Percentiles rank a stretch among this genome's conserved stretches.
Conservation (phyloP, 768 basidiomycete species). For the Russula earlei region DNA sequence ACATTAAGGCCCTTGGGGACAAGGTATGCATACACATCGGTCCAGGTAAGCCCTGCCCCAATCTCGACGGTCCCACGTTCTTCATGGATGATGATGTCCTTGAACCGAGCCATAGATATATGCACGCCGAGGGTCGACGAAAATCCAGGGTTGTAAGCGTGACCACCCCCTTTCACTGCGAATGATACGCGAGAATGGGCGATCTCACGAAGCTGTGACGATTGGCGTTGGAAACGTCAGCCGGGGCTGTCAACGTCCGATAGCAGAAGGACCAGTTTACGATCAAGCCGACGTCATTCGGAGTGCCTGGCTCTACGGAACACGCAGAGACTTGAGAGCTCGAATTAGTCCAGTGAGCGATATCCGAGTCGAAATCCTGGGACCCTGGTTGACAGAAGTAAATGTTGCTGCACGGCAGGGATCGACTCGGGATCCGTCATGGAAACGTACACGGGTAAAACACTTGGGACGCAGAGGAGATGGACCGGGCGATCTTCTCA, state of each 20-base stretch:
- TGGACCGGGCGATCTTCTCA: neutral
- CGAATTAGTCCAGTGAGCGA: conserved; percentile 14
- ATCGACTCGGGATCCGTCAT: too few relatives aligned
- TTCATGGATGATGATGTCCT: conserved; percentile 1
- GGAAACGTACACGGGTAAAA: neutral
- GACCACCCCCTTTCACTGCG: conserved; percentile 22
- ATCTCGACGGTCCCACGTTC: conserved; percentile 7
- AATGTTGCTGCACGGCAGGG: too few relatives aligned
- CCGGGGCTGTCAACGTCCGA: too few relatives aligned
- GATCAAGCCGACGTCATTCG: conserved; percentile 11
- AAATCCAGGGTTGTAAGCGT: conserved; percentile 19
- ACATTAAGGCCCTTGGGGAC: conserved; percentile 17
- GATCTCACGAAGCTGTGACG: neutral
- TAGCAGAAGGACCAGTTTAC: neutral
- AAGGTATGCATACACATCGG: conserved; percentile 19
- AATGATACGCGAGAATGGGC: neutral
- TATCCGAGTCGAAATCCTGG: neutral
- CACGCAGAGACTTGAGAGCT: conserved; percentile 14
- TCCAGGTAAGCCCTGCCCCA: conserved; percentile 21
- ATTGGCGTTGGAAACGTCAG: neutral
- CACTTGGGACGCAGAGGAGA: neutral
- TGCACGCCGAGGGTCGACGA: conserved; percentile 23
- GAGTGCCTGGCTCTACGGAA: conserved; percentile 16
- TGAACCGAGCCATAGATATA: conserved; percentile 20
- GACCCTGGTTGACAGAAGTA: neutral